Base-by-base conservation (phyloP, 768 basidiomycete species). In the Suillus occidentalis region DNA sequence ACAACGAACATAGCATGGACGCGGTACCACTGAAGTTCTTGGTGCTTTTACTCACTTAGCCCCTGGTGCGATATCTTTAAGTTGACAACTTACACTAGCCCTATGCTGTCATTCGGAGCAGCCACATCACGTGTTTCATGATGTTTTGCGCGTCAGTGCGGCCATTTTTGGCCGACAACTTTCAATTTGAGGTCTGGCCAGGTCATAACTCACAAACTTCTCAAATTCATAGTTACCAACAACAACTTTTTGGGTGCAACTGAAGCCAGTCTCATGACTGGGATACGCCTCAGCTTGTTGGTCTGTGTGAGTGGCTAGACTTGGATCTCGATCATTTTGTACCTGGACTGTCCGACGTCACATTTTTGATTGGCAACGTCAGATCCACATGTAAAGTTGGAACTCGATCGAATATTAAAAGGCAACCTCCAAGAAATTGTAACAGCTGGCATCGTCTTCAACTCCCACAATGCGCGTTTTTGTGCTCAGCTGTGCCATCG, bases 401-500 rank as follows among this genome's bases (percentile, higher is more conserved):
- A 22, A 37, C 18, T 56, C 34, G 20, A 37, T 37, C n/a, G 16
- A 22, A 16, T 34, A 52, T 60, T 60, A 45, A 63, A 31, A 37
- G n/a, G 28, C 10, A 18, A 18, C 36, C 2, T 28, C n/a, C 25
- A 60, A 25, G 45, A 64, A 53, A 43, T 20, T 34, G 39, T 12
- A 36, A 7, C 31, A 47, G 2, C 42, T 34, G 25, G n/a, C 60
- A 50, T 49, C 28, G 25, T 47, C 28, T 60, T 58, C 25, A 43
- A 39, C 39, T 50, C 20, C 39, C 63, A 13, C 34, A 25, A 66
- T 68, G 68, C 66, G 52, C 6, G 10, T 60, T 28, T 39, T 61
- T 28, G 45, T 67, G 31, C 22, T 68, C 13, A 61, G 62, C 36
- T 77, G 25, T 63, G 57, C 18, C 6, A 56, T 73, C 39, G 61